These are phyloP conservation scores for Boletellus deceptivus DNA, from an alignment of 1,284 basidiomycete genomes.

Conservation along the genomic window DNA sequence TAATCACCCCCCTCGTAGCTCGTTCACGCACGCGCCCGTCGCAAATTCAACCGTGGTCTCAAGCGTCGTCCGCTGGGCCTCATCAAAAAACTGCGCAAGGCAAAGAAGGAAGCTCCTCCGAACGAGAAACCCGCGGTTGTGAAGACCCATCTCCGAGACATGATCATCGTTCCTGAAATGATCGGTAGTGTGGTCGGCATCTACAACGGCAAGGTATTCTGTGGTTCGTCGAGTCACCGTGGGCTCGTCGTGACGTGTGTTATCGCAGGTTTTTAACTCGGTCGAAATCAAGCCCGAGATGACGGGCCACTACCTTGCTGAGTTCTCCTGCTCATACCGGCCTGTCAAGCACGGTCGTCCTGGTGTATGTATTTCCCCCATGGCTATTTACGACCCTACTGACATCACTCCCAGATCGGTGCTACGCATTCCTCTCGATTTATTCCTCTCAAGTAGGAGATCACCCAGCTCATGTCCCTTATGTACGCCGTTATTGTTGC, in stretches of 20 bases:
- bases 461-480: constrained; percentile 5
- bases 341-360: constrained; percentile 99
- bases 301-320: constrained; percentile 98
- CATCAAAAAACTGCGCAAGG: constrained; percentile 99
- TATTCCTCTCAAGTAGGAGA: constrained; percentile 57
- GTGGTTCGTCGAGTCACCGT: constrained; percentile 1
- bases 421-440: constrained; percentile 75
- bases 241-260: constrained; percentile 4
- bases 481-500: constrained; percentile 29
- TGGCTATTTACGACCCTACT: constrained; percentile 1
- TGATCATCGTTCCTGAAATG: constrained; percentile 99
- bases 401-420: constrained; percentile 64
- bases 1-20: constrained; percentile 54
- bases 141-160: constrained; percentile 99
- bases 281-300: constrained; percentile 99
- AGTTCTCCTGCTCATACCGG: constrained; percentile 94
- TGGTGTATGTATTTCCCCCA: constrained; percentile 56
- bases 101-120: constrained; percentile 97
- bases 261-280: constrained; percentile 83
- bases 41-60: constrained; percentile 98
- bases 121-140: constrained; percentile 99
- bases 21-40: constrained; percentile 97
- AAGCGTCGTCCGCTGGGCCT: constrained; percentile 98
- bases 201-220: constrained; percentile 91
- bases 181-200: constrained; percentile 96